phyloP scores from a whole-genome alignment of 129 eudicot species.

The Calendula officinalis region DNA sequence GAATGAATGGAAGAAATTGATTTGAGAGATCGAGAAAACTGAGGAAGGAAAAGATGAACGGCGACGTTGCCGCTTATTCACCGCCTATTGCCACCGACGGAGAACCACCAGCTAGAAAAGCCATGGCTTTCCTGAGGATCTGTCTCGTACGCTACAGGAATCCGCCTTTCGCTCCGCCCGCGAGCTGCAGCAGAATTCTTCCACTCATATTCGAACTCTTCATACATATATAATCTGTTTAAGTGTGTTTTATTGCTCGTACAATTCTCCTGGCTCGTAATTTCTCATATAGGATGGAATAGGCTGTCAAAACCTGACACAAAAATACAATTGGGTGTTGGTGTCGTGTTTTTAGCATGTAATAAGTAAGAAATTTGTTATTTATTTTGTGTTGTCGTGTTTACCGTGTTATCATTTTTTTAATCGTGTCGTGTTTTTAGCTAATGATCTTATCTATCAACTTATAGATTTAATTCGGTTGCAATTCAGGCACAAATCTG shows the following conservation, averaged over 20 bases:
- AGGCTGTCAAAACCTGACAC: too few relatives aligned
- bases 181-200: conserved; percentile 51
- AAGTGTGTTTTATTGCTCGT: conserved; percentile 10
- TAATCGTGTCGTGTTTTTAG: too few relatives aligned
- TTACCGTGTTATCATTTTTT: too few relatives aligned
- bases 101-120: conserved; percentile 24
- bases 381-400: too few relatives aligned
- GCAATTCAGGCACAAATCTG: conserved; percentile 76
- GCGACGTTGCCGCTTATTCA: conserved; percentile 30
- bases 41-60: conserved; percentile 30
- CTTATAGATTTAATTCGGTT: too few relatives aligned
- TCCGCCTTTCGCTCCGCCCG: conserved; percentile 94
- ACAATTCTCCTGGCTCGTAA: conserved; percentile 7
- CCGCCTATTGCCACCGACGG: conserved; percentile 22
- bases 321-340: too few relatives aligned
- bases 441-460: too few relatives aligned
- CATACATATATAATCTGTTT: conserved; percentile 20
- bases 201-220: conserved; percentile 49
- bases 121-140: conserved; percentile 61
- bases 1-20: too few relatives aligned
- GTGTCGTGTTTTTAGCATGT: too few relatives aligned
- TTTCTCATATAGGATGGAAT: not conserved
- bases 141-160: conserved; percentile 63
- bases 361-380: too few relatives aligned
- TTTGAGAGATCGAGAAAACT: too few relatives aligned